Conservation (phyloP, 2,329 filamentous ascomycete genomes). For the Fusarium sp. region DNA sequence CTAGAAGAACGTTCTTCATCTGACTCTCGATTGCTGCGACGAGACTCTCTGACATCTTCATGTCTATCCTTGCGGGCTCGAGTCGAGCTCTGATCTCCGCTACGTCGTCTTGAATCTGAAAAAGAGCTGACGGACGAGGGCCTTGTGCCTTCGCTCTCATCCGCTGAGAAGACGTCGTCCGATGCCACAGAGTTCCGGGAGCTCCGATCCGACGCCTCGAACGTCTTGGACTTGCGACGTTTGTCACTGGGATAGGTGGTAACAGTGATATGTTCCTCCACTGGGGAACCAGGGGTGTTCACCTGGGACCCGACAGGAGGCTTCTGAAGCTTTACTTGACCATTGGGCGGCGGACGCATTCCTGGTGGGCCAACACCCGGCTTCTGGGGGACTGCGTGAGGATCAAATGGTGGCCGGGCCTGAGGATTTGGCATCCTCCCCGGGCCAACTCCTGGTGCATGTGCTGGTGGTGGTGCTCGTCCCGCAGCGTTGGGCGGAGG, state of each 20-base stretch:
- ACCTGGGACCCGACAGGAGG: background rate
- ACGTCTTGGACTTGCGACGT: background rate
- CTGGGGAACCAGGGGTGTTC: background rate
- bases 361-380: background rate
- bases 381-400: background rate
- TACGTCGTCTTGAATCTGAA: slow-evolving; percentile 1
- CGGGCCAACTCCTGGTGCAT: background rate
- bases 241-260: slow-evolving; percentile 2
- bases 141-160: slow-evolving; percentile 28
- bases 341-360: background rate
- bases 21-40: background rate
- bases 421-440: background rate
- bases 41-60: slow-evolving; percentile 11
- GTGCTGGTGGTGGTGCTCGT: background rate
- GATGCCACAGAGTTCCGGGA: slow-evolving; percentile 12
- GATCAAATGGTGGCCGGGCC: background rate
- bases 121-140: slow-evolving; percentile 30
- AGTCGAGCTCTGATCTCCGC: slow-evolving; percentile 19
- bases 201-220: slow-evolving; percentile 20
- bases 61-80: slow-evolving; percentile 7
- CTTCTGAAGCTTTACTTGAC: background rate
- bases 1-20: slow-evolving; percentile 4
- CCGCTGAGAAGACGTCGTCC: slow-evolving; percentile 18
- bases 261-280: background rate
- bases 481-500: background rate